Percentiles rank a stretch among this genome's conserved stretches.
phyloP scores from a whole-genome alignment of 352 stramenopile genomes.

The Pythium oligandrum region DNA sequence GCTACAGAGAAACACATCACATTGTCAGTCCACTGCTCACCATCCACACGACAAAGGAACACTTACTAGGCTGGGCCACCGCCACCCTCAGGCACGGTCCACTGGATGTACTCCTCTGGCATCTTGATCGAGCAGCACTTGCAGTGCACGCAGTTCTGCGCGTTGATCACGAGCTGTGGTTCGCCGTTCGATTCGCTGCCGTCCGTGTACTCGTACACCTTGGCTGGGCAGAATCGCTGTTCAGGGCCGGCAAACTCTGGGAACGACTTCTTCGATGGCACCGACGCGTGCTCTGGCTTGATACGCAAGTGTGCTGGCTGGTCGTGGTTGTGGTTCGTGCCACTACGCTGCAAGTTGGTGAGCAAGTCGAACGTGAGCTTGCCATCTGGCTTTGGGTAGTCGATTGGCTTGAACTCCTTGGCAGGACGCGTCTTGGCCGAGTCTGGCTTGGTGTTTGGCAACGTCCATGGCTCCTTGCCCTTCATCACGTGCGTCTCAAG shows the following conservation, averaged over 20 bases:
- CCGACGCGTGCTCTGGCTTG: conserved; percentile 85
- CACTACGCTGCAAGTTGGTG: conserved; percentile 96
- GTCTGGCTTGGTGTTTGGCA: conserved; percentile 84
- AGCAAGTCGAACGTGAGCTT: conserved; percentile 98
- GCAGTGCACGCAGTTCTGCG: conserved; percentile 99
- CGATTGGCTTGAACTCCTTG: conserved; percentile 88
- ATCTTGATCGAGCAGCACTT: conserved; percentile 99
- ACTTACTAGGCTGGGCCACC: conserved; percentile 98
- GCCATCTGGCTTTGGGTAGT: conserved; percentile 97
- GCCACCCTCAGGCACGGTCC: conserved; percentile 97
- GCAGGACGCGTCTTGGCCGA: conserved; percentile 90
- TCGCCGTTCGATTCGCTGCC: conserved; percentile 82
- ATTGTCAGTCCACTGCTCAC: conserved; percentile 18
- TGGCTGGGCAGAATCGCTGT: conserved; percentile 97
- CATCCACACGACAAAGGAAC: conserved; percentile 1
- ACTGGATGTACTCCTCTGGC: conserved; percentile 98
- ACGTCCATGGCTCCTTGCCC: conserved; percentile 96
- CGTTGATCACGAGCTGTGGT: conserved; percentile 97
- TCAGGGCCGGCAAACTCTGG: conserved; percentile 96
- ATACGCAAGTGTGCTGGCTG: conserved; percentile 97
- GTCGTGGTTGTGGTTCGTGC: conserved; percentile 98
- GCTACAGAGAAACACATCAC: conserved; percentile 29
- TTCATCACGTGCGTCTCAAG: conserved; percentile 91
- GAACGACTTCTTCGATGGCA: conserved; percentile 86
- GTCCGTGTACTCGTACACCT: conserved; percentile 98